Conservation (phyloP, 306 rosid genomes). For the Lotus japonicus region DNA sequence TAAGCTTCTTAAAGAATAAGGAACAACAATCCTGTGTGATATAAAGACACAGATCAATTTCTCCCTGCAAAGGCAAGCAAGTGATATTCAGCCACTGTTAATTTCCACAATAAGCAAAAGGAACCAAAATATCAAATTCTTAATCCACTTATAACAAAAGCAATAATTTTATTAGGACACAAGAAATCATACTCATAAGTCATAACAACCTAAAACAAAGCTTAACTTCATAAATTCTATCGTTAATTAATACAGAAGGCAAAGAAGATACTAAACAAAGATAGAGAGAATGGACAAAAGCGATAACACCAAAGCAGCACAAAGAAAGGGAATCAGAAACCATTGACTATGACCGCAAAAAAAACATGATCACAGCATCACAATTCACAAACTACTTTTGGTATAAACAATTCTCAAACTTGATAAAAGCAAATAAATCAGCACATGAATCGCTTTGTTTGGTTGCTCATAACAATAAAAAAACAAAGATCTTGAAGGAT, state of each 20-base stretch:
- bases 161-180: neutral
- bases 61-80: constrained; percentile 53
- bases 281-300: constrained; percentile 13
- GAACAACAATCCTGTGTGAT: neutral
- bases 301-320: constrained; percentile 5
- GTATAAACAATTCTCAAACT: neutral
- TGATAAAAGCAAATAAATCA: neutral
- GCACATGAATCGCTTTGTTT: no score
- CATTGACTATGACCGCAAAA: neutral
- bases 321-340: constrained; percentile 7
- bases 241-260: neutral
- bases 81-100: neutral
- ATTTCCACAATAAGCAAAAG: neutral
- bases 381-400: neutral
- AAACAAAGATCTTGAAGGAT: neutral
- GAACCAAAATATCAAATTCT: neutral
- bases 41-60: constrained; percentile 17
- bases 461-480: no score
- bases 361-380: neutral
- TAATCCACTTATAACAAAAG: constrained; percentile 2
- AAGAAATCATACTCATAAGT: constrained; percentile 2
- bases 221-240: neutral
- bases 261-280: neutral
- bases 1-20: constrained; percentile 10
- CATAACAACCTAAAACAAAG: neutral